These are phyloP conservation scores for Verticillium isaacii DNA, from an alignment of 2,329 filamentous ascomycete genomes.

Conservation along the genomic window DNA sequence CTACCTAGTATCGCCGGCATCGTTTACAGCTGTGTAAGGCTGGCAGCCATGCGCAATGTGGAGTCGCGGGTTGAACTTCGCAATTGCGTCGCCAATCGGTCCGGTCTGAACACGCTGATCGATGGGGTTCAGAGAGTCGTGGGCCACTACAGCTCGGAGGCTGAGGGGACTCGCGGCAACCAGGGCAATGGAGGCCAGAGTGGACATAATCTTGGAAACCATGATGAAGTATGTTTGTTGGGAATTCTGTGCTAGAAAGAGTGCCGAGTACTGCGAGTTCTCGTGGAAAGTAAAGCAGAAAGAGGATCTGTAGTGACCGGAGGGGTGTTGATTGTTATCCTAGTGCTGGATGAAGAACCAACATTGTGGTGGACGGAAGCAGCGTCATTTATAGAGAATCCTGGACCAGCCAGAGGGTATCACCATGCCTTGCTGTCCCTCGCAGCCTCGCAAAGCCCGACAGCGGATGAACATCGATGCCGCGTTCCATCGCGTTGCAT, in stretches of 20 bases:
- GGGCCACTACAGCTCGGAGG: slow-evolving; percentile 1
- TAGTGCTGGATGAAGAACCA: not conserved
- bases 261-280: not conserved
- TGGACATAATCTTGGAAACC: slow-evolving; percentile 5
- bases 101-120: slow-evolving; percentile 5
- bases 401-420: not conserved
- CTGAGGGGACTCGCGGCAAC: slow-evolving; percentile 3
- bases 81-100: slow-evolving; percentile 10
- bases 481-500: not conserved
- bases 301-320: not conserved
- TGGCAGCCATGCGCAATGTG: slow-evolving; percentile 20
- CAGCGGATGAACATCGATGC: not conserved
- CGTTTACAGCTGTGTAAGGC: slow-evolving; percentile 11
- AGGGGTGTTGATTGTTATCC: not conserved
- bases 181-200: slow-evolving; percentile 4
- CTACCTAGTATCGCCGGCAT: slow-evolving; percentile 13
- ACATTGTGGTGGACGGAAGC: not conserved
- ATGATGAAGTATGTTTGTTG: slow-evolving; percentile 2
- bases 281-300: not conserved
- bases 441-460: not conserved
- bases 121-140: slow-evolving; percentile 4
- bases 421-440: not conserved
- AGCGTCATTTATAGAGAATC: not conserved
- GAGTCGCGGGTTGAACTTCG: slow-evolving; percentile 14
- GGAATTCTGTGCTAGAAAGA: not conserved